phyloP scores from a whole-genome alignment of 108 stramenopile species.

The Fragilaria crotonensis region DNA sequence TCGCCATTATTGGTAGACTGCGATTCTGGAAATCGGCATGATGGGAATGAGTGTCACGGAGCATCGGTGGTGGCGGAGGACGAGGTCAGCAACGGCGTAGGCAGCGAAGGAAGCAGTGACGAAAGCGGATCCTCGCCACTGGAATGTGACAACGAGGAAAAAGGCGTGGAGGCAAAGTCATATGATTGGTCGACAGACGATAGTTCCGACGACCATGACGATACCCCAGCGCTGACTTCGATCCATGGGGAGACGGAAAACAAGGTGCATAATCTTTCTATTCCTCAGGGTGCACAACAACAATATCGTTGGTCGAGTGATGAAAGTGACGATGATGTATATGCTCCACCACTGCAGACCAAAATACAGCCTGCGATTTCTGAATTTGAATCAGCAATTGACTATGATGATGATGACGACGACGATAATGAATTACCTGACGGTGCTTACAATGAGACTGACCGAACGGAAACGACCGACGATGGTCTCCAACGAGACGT shows the following conservation, averaged over 20 bases:
- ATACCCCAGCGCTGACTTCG: background rate
- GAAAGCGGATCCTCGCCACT: background rate
- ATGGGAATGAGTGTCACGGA: slow-evolving; percentile 2
- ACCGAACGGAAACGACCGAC: slow-evolving; percentile 11
- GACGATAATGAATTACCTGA: slow-evolving; percentile 1
- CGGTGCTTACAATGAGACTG: slow-evolving; percentile 11
- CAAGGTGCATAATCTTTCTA: slow-evolving; percentile 1
- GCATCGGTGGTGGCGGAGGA: slow-evolving; percentile 17
- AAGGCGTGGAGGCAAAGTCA: background rate
- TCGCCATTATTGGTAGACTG: background rate
- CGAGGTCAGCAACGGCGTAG: background rate
- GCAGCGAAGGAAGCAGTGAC: background rate
- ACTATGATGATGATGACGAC: slow-evolving; percentile 23
- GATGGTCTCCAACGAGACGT: slow-evolving; percentile 46
- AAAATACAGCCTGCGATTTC: slow-evolving; percentile 27
- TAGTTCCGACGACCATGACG: background rate
- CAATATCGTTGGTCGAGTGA: background rate
- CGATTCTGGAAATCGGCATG: background rate
- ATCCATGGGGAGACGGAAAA: slow-evolving; percentile 5
- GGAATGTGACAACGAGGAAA: background rate
- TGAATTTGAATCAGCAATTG: slow-evolving; percentile 46
- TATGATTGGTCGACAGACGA: background rate
- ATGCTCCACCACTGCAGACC: background rate
- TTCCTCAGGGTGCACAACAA: background rate
- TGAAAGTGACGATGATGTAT: background rate